Conservation (phyloP, 441 rosid species). For the Viola pubescens region DNA sequence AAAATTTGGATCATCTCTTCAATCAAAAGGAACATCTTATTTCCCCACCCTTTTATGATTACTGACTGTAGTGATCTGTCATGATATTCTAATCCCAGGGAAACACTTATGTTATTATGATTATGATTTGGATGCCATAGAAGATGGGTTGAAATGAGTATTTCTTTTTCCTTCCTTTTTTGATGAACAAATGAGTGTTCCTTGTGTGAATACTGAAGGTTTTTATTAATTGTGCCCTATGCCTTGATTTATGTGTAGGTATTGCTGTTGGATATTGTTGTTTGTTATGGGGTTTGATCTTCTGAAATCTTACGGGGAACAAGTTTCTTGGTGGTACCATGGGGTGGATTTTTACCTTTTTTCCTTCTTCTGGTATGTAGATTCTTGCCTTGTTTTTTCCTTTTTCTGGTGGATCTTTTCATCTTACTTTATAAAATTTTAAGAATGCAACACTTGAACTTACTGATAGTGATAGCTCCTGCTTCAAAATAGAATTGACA, state of each 20-base stretch:
- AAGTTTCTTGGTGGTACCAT: too few species aligned
- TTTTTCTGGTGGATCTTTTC: not conserved
- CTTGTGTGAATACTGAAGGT: not conserved
- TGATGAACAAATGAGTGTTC: not conserved
- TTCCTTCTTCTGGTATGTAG: too few species aligned
- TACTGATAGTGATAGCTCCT: constrained; percentile 2
- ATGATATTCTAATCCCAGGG: too few species aligned
- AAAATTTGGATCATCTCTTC: too few species aligned
- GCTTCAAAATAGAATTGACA: constrained; percentile 21
- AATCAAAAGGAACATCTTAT: too few species aligned
- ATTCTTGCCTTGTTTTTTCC: not conserved
- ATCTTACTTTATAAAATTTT: constrained; percentile 1
- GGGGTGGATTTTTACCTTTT: too few species aligned
- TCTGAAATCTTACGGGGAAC: not conserved
- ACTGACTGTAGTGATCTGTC: too few species aligned
- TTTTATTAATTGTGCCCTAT: not conserved
- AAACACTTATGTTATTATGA: too few species aligned
- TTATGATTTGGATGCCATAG: too few species aligned
- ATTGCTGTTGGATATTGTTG: not conserved
- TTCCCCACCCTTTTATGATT: too few species aligned
- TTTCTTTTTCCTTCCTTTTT: not conserved
- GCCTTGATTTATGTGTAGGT: not conserved
- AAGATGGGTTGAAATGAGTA: too few species aligned
- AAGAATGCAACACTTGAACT: constrained; percentile 16
- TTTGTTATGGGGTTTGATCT: not conserved